Evolutionary conservation across 768 basidiomycete species (phyloP).

Genomic region (Basidioascus undulatus): DNA sequence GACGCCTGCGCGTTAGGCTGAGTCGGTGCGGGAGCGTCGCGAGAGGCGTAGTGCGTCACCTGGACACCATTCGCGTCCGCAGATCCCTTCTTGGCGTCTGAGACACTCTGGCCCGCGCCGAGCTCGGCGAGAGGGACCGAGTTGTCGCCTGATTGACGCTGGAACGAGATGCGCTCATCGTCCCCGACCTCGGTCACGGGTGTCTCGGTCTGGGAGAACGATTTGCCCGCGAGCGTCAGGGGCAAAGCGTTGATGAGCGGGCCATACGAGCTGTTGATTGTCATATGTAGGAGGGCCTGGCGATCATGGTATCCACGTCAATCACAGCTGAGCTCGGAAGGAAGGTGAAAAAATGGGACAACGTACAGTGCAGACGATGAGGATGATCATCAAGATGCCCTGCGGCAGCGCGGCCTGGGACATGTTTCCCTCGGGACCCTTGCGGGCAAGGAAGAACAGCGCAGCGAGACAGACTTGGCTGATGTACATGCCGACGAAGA

Average conservation of each 20-base stretch:
- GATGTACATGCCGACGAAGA: conserved; percentile 84
- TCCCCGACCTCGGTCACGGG: conserved; percentile 18
- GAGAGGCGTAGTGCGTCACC: conserved; percentile 5
- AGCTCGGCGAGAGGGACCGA: neutral
- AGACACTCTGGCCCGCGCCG: neutral
- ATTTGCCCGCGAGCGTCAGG: conserved; percentile 47
- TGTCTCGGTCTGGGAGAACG: conserved; percentile 16
- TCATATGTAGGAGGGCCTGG: conserved; percentile 46
- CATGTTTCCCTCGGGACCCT: conserved; percentile 26
- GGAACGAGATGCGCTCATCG: conserved; percentile 9
- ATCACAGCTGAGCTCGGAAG: neutral
- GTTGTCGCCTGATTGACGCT: neutral
- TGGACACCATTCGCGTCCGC: neutral
- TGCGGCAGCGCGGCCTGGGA: conserved; percentile 40
- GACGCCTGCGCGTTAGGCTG: conserved; percentile 8
- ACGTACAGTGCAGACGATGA: conserved; percentile 61
- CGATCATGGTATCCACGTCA: neutral
- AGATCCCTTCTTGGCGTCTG: neutral
- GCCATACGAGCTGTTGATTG: conserved; percentile 53
- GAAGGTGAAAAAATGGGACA: neutral
- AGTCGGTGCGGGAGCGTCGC: conserved; percentile 2
- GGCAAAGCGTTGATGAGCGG: conserved; percentile 57
- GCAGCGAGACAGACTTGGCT: conserved; percentile 64
- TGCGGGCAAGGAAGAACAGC: conserved; percentile 72
- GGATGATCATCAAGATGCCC: conserved; percentile 52